Evolutionary conservation across 768 basidiomycete genomes (phyloP).

Genomic region (Xerocomus potaroensis): DNA sequence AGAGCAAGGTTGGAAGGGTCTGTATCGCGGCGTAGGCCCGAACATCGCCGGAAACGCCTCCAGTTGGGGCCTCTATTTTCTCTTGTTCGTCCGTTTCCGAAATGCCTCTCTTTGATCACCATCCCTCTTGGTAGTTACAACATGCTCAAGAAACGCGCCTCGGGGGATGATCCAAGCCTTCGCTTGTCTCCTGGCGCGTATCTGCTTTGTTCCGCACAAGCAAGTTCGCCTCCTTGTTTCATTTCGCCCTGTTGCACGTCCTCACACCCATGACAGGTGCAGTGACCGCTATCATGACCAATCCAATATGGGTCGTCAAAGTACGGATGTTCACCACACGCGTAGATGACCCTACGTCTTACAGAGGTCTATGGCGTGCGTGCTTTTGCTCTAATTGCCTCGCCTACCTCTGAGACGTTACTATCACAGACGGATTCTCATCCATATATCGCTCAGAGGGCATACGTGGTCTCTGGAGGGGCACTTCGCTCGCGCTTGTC

Average conservation of each 20-base stretch:
- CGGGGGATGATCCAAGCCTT: conserved; percentile 59
- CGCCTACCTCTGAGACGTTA: background rate
- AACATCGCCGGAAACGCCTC: conserved; percentile 94
- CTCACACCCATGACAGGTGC: conserved; percentile 56
- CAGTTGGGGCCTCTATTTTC: conserved; percentile 97
- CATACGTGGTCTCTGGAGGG: conserved; percentile 74
- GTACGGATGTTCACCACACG: conserved; percentile 92
- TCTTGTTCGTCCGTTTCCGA: conserved; percentile 60
- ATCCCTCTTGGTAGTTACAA: conserved; percentile 62
- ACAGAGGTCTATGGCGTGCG: conserved; percentile 74
- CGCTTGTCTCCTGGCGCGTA: conserved; percentile 74
- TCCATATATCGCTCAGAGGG: conserved; percentile 75
- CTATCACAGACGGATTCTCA: conserved; percentile 58
- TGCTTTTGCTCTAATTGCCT: background rate
- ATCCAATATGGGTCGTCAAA: conserved; percentile 97
- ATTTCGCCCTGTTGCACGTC: conserved; percentile 5
- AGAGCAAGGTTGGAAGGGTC: conserved; percentile 73
- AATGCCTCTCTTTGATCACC: conserved; percentile 6
- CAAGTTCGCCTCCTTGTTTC: conserved; percentile 65
- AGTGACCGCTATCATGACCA: conserved; percentile 89
- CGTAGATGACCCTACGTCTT: conserved; percentile 62
- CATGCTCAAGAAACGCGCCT: conserved; percentile 81
- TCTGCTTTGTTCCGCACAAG: conserved; percentile 89
- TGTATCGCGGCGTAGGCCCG: conserved; percentile 86
- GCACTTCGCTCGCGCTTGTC: conserved; percentile 81